These are phyloP conservation scores for Saxispiralis lemnorum DNA, from an alignment of 495 filamentous ascomycete genomes.

Conservation along the genomic window DNA sequence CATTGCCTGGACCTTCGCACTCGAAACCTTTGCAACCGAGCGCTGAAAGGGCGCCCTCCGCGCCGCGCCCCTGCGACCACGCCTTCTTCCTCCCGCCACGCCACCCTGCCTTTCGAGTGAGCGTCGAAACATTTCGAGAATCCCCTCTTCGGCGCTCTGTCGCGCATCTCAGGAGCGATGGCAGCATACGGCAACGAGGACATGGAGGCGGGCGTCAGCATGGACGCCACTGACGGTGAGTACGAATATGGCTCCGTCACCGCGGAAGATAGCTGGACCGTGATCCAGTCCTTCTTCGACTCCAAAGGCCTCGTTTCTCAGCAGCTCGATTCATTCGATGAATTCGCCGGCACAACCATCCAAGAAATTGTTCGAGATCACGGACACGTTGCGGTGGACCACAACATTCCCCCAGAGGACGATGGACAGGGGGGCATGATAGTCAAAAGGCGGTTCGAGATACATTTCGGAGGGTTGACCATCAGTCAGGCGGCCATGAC, in stretches of 20 bases:
- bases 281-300: constrained; percentile 93
- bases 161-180: background rate
- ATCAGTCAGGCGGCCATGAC: constrained; percentile 74
- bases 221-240: constrained; percentile 20
- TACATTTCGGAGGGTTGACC: constrained; percentile 72
- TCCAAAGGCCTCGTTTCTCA: constrained; percentile 89
- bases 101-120: too few species aligned
- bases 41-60: too few species aligned
- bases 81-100: too few species aligned
- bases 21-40: too few species aligned
- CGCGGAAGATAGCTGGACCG: constrained; percentile 92
- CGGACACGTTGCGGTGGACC: constrained; percentile 69
- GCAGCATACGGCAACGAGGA: constrained; percentile 13
- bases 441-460: constrained; percentile 73
- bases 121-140: too few species aligned
- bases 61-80: too few species aligned
- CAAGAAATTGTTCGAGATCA: constrained; percentile 84
- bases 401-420: constrained; percentile 57
- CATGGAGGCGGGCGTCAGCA: constrained; percentile 5
- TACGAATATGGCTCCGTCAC: constrained; percentile 55
- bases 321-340: constrained; percentile 95
- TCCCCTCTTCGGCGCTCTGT: too few species aligned
- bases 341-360: constrained; percentile 82
- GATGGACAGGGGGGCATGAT: constrained; percentile 44
- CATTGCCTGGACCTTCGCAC: too few species aligned